phyloP scores from a whole-genome alignment of 225 moss, liverwort and hornwort species.

The Ulota crispa region DNA sequence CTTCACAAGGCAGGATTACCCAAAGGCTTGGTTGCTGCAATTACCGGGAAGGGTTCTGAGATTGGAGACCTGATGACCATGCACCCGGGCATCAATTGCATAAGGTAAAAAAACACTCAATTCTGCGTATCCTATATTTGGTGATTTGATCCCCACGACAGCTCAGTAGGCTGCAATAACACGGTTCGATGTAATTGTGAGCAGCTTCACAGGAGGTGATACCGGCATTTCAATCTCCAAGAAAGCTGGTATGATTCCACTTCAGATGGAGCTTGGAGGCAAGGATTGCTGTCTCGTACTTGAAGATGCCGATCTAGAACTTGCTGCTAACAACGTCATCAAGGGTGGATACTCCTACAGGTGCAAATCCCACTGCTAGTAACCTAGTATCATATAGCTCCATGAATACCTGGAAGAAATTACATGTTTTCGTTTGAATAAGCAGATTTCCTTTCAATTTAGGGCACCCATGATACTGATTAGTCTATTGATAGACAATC shows the following conservation, averaged over 20 bases:
- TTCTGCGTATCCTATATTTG: not conserved
- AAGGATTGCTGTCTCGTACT: constrained; percentile 85
- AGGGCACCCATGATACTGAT: not conserved
- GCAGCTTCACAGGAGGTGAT: constrained; percentile 94
- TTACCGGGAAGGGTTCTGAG: constrained; percentile 87
- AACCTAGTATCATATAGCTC: not conserved
- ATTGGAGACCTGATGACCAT: constrained; percentile 89
- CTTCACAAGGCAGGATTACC: constrained; percentile 87
- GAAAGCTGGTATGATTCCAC: constrained; percentile 88
- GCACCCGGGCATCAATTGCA: constrained; percentile 83
- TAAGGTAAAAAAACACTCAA: constrained; percentile 47
- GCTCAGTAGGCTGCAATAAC: not conserved
- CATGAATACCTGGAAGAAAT: not conserved
- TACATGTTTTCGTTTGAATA: not conserved
- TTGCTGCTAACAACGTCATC: constrained; percentile 81
- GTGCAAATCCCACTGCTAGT: constrained; percentile 29
- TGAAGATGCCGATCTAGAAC: constrained; percentile 82
- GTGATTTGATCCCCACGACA: not conserved
- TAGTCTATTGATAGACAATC: not conserved
- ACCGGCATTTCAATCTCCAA: constrained; percentile 82
- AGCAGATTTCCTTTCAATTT: not conserved
- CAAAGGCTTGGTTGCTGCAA: constrained; percentile 72
- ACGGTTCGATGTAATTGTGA: not conserved
- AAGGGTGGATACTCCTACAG: constrained; percentile 98
- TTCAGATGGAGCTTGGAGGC: constrained; percentile 96